phyloP scores from a whole-genome alignment of 148 eudicot species.

The Vaccinium corymbosum region DNA sequence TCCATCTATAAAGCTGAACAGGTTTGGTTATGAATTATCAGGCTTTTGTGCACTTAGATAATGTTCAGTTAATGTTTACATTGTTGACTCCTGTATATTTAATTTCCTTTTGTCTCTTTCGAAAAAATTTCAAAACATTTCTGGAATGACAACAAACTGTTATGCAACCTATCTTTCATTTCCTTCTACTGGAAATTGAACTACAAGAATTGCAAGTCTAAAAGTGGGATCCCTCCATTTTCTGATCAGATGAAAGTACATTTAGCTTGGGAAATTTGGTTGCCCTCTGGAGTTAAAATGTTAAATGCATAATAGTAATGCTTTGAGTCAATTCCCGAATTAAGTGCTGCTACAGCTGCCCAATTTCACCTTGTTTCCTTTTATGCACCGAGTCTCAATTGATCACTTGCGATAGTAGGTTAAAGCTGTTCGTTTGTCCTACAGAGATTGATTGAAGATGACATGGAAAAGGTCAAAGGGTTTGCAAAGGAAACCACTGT shows the following conservation, averaged over 20 bases:
- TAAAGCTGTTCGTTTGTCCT: constrained; percentile 14
- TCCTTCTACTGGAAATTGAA: background rate
- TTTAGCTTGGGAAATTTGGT: background rate
- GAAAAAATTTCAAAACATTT: background rate
- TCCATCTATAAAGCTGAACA: background rate
- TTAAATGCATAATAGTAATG: background rate
- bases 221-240: background rate
- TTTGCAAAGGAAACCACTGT: constrained; percentile 55
- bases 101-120: background rate
- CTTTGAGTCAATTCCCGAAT: background rate
- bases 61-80: background rate
- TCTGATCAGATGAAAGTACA: background rate
- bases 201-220: background rate
- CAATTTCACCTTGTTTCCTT: background rate
- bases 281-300: background rate
- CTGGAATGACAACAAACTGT: background rate
- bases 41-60: background rate
- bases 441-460: constrained; percentile 77
- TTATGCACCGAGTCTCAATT: background rate
- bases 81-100: background rate
- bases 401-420: background rate
- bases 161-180: background rate
- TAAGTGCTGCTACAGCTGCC: background rate
- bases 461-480: constrained; percentile 74
- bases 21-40: background rate